Evolutionary conservation across 768 basidiomycete species (phyloP).

Genomic region (Chalciporus pseudorubinellus): DNA sequence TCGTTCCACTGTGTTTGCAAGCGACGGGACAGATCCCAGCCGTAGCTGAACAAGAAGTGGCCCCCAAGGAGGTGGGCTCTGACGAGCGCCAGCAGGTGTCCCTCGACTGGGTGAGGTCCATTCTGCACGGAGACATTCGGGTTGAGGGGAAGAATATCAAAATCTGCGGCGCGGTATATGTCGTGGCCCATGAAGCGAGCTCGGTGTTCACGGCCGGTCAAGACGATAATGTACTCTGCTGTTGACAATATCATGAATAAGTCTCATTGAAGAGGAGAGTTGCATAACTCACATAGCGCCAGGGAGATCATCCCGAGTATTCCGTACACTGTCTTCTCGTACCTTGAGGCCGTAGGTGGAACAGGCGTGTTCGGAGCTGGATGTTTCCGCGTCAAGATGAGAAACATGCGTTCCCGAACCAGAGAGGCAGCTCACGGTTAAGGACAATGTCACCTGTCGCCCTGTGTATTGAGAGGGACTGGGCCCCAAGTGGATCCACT

Average conservation of each 20-base stretch:
- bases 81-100: slow-evolving; percentile 81
- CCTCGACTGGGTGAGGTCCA: slow-evolving; percentile 83
- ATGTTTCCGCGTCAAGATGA: background rate
- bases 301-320: slow-evolving; percentile 77
- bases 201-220: slow-evolving; percentile 78
- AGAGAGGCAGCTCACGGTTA: slow-evolving; percentile 48
- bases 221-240: slow-evolving; percentile 93
- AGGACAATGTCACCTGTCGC: slow-evolving; percentile 73
- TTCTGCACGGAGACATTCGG: slow-evolving; percentile 62
- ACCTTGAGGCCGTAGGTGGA: slow-evolving; percentile 55
- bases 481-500: slow-evolving; percentile 54
- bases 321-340: slow-evolving; percentile 67
- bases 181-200: slow-evolving; percentile 82
- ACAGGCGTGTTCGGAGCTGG: slow-evolving; percentile 54
- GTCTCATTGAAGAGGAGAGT: background rate
- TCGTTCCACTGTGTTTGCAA: slow-evolving; percentile 78
- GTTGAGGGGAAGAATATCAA: slow-evolving; percentile 85
- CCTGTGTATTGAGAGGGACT: slow-evolving; percentile 69
- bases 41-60: slow-evolving; percentile 88
- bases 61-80: slow-evolving; percentile 79
- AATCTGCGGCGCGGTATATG: slow-evolving; percentile 86
- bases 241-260: slow-evolving; percentile 1
- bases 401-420: background rate
- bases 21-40: slow-evolving; percentile 83
- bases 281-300: slow-evolving; percentile 57